Base-by-base conservation (phyloP, 1,284 basidiomycete species). In the Caloboletus firmus region DNA sequence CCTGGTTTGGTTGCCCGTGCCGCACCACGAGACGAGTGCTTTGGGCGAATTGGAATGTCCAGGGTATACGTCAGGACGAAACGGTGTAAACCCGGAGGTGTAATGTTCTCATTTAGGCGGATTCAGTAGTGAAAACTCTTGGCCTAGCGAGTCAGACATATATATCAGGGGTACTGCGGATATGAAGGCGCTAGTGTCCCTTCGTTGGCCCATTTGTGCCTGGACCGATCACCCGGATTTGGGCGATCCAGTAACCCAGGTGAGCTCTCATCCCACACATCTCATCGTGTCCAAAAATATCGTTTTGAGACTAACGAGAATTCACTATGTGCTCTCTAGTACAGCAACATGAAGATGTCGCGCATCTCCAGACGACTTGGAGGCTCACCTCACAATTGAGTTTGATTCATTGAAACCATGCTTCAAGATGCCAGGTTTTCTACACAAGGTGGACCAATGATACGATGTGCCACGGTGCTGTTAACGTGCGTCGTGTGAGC, bases 401-500 rank as follows among this genome's bases (percentile, higher is more conserved):
- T 41, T 45, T 35, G 7, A 50, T 53, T 43, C 20, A 53, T 55
- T 51, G 32, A 57, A 50, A 30, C 30, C 57, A 54, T 17, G 49
- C 41, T 31, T 26, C 36, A 12, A 42, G 36, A 40, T 26, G 45
- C 37, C 59, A 51, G 49, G 49, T 22, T 43, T 42, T 44, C 59
- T 45, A 49, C 52, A 31, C 49, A 18, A 35, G 44, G 52, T 22
- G 37, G 24, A 17, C 31, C 34, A 32, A 28, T 44, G 13, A 45
- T 28, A 40, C 18, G 30, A 30, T 5, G 39, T 40, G 37, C 37
- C 20, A 45, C 34, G 18, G 40, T 37, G 36, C 42, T 40, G 52
- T 37, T 30, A 51, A 51, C 65, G 61, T 45, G 58, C 52, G 26
- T 17, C 28, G 3, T 32, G 34, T 41, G 52, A 36, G 40, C 26